Conservation (phyloP, 495 filamentous ascomycete species). For the Neurospora tetraspora region DNA sequence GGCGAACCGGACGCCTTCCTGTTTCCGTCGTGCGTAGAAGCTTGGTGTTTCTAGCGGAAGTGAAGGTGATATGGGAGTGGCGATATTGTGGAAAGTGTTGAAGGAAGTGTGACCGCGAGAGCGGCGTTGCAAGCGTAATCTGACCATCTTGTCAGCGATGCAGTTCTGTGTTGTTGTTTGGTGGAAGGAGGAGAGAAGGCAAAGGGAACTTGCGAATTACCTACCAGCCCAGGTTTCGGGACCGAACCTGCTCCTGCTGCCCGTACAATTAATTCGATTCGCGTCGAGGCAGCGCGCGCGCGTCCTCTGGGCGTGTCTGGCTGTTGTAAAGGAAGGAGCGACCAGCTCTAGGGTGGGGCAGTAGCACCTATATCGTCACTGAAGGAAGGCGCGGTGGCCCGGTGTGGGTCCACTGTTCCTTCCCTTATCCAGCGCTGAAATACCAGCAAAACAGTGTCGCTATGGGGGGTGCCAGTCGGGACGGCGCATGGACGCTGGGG, state of each 20-base stretch:
- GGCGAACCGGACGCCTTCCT: conserved; percentile 14
- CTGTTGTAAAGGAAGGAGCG: background rate
- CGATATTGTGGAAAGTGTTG: no score
- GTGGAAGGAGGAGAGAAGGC: background rate
- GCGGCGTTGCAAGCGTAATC: background rate
- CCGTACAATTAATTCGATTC: background rate
- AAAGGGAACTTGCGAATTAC: background rate
- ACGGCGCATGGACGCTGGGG: background rate
- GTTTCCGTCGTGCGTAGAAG: no score
- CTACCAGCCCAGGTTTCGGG: background rate
- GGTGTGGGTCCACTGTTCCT: background rate
- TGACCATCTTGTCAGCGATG: background rate
- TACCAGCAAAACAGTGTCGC: background rate
- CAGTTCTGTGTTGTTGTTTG: background rate
- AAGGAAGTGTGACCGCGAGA: background rate
- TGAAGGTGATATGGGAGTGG: no score
- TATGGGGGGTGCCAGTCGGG: background rate
- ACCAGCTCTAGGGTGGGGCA: background rate
- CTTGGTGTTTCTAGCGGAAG: no score
- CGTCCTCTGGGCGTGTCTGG: background rate
- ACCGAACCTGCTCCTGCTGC: background rate
- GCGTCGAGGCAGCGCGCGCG: background rate
- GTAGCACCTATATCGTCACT: background rate
- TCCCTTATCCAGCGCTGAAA: background rate
- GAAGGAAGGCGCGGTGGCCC: background rate